Conservation (phyloP, 176 grass and related monocot genomes). For the Alloteropsis semialata region DNA sequence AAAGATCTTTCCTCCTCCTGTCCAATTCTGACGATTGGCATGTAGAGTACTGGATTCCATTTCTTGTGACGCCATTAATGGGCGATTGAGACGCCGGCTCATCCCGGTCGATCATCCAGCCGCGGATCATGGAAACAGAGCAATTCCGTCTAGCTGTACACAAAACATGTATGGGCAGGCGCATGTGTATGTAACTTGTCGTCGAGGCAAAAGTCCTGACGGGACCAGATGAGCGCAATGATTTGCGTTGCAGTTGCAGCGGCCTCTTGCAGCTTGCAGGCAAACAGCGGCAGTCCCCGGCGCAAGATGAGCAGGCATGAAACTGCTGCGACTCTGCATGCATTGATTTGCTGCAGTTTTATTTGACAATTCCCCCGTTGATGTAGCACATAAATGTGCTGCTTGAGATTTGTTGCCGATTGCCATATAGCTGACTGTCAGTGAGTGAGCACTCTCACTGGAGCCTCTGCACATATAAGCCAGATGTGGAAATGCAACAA, state of each 20-base stretch:
- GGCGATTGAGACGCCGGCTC: slow-evolving; percentile 21
- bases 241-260: slow-evolving; percentile 1
- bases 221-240: neutral
- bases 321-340: neutral
- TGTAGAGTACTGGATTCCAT: neutral
- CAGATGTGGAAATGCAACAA: too few species aligned
- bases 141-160: slow-evolving; percentile 25
- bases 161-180: neutral
- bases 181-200: neutral
- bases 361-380: neutral
- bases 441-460: too few species aligned
- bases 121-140: neutral
- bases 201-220: neutral
- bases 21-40: neutral
- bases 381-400: neutral
- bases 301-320: neutral
- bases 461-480: too few species aligned
- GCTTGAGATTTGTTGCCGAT: neutral
- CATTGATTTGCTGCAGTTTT: slow-evolving; percentile 4
- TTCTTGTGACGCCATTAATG: slow-evolving; percentile 34
- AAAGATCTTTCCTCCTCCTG: neutral
- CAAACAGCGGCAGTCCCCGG: neutral
- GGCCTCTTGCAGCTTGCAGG: neutral
- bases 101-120: neutral
- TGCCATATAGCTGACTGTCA: neutral